phyloP scores from a whole-genome alignment of 306 rosid genomes.

The Mimosa pudica region DNA sequence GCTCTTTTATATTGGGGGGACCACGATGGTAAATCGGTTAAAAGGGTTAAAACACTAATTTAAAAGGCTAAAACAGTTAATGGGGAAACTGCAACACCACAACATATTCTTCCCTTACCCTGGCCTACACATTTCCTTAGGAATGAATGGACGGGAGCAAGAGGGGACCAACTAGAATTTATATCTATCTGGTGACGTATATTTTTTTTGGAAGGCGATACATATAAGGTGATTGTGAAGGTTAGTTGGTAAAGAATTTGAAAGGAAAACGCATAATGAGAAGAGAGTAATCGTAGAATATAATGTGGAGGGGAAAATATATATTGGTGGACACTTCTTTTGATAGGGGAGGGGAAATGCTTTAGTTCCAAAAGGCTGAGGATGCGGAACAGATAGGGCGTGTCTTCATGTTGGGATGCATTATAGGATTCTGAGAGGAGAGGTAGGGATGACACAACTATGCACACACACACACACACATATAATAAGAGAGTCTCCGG shows the following conservation, averaged over 20 bases:
- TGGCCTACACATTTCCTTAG: background rate
- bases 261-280: background rate
- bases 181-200: background rate
- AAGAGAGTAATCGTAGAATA: background rate
- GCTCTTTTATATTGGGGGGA: background rate
- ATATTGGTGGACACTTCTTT: conserved; percentile 14
- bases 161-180: background rate
- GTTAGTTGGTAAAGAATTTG: background rate
- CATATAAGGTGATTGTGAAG: background rate
- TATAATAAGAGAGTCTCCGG: background rate
- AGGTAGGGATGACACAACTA: background rate
- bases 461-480: too few species aligned
- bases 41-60: background rate
- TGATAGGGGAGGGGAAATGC: background rate
- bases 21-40: background rate
- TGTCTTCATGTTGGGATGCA: background rate
- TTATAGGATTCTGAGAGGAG: background rate
- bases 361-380: conserved; percentile 16
- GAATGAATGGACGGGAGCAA: background rate
- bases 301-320: background rate
- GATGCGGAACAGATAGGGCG: conserved; percentile 10
- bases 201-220: background rate
- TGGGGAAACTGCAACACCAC: background rate
- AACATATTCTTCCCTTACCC: too few species aligned
- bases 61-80: background rate